Evolutionary conservation across 164 flowering plant species (phyloP).

Genomic region (Aristolochia californica): DNA sequence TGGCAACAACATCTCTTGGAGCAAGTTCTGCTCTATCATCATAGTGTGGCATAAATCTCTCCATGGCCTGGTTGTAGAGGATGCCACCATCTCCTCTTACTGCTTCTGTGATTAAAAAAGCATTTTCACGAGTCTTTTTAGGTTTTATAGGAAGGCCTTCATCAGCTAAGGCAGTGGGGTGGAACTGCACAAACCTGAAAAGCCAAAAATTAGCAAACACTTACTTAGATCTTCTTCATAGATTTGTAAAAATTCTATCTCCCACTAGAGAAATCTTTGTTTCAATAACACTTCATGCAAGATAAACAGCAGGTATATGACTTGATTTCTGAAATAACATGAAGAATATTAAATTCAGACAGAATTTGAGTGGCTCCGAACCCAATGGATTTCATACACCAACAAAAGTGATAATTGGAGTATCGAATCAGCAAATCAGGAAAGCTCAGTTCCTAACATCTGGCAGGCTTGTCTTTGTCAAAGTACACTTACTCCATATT

Average conservation of each 20-base stretch:
- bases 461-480: no score
- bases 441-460: background rate
- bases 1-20: constrained; percentile 90
- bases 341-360: no score
- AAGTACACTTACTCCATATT: constrained; percentile 83
- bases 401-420: no score
- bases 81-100: constrained; percentile 98
- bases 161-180: constrained; percentile 95
- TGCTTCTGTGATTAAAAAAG: constrained; percentile 94
- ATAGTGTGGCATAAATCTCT: constrained; percentile 87
- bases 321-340: no score
- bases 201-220: background rate
- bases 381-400: no score
- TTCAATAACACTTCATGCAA: no score
- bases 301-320: no score
- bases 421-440: background rate
- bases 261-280: no score
- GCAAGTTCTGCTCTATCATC: constrained; percentile 95
- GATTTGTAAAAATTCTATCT: no score
- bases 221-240: no score
- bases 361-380: no score
- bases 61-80: constrained; percentile 73
- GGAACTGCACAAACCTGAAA: constrained; percentile 93
- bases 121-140: constrained; percentile 57
- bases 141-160: constrained; percentile 80